phyloP scores from a whole-genome alignment of 2,329 filamentous ascomycete genomes.

The Hymenoscyphus occultus region DNA sequence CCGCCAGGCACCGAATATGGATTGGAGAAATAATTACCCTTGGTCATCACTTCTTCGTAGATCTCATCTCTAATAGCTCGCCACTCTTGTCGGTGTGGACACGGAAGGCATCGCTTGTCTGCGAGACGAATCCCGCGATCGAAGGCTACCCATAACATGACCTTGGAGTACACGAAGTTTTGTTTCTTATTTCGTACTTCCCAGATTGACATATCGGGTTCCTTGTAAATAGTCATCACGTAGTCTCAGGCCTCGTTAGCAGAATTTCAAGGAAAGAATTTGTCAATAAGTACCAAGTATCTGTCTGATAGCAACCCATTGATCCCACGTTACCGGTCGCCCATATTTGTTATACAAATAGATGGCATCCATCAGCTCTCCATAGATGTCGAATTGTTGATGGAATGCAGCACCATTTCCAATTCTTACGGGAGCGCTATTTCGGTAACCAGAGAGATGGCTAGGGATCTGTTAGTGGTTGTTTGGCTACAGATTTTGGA shows the following conservation, averaged over 20 bases:
- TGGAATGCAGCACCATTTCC: constrained; percentile 76
- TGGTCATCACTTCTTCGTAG: constrained; percentile 76
- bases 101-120: constrained; percentile 73
- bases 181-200: constrained; percentile 74
- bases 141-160: constrained; percentile 81
- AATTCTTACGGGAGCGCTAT: constrained; percentile 69
- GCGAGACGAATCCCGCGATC: constrained; percentile 71
- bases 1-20: neutral
- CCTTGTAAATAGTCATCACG: constrained; percentile 63
- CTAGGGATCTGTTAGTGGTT: constrained; percentile 21
- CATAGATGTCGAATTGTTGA: constrained; percentile 76
- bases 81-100: constrained; percentile 67
- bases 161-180: constrained; percentile 77
- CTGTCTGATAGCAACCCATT: constrained; percentile 68
- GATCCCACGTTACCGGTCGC: constrained; percentile 72
- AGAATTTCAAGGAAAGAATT: neutral
- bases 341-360: constrained; percentile 79
- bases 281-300: constrained; percentile 49
- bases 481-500: neutral
- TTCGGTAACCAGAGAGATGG: constrained; percentile 70
- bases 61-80: constrained; percentile 62
- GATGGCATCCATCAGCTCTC: constrained; percentile 73
- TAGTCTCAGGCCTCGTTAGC: constrained; percentile 50
- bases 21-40: constrained; percentile 41
- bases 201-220: constrained; percentile 81